Evolutionary conservation across 345 rosid species (phyloP).

Genomic region (Dovyalis caffra): DNA sequence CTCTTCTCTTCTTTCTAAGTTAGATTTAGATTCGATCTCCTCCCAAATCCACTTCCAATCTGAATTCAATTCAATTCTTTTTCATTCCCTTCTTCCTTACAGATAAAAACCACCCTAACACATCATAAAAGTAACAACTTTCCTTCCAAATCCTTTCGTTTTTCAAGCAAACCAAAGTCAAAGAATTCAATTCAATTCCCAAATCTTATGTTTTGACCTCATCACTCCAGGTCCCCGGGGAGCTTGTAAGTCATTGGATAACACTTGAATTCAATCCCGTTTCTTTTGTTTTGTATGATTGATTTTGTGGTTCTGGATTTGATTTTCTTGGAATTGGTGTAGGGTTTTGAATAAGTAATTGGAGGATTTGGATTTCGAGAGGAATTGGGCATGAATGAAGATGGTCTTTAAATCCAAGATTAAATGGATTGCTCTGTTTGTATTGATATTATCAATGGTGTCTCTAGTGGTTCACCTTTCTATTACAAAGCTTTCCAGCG

Average conservation of each 20-base stretch:
- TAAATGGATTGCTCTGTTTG: slow-evolving; percentile 81
- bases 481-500: slow-evolving; percentile 68
- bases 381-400: slow-evolving; percentile 20
- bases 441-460: slow-evolving; percentile 65
- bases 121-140: background rate
- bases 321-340: slow-evolving; percentile 1
- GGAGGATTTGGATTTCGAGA: background rate
- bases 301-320: background rate
- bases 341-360: slow-evolving; percentile 6
- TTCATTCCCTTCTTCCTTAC: background rate
- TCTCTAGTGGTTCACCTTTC: slow-evolving; percentile 81
- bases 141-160: no score
- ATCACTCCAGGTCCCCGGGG: background rate
- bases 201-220: background rate
- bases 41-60: background rate
- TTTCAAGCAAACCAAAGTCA: no score
- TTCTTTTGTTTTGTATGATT: background rate
- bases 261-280: background rate
- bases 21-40: background rate
- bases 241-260: background rate
- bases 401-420: slow-evolving; percentile 86
- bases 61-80: background rate
- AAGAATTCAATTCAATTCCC: no score
- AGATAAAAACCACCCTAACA: no score
- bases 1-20: background rate